These are phyloP conservation scores for Solanum chmielewskii DNA, from an alignment of 257 asterid species.

Conservation along the genomic window DNA sequence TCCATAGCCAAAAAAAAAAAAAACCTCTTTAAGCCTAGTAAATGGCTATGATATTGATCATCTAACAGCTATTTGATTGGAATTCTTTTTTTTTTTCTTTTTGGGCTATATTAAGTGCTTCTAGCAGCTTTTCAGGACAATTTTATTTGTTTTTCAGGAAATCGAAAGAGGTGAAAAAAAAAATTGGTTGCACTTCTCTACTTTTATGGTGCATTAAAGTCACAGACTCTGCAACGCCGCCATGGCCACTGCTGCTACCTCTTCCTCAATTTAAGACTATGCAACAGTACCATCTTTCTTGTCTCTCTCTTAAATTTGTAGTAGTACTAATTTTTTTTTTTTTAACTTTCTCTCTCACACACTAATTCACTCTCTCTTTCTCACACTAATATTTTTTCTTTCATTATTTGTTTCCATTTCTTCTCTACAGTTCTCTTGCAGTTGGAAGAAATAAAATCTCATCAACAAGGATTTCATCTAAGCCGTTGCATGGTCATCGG, in stretches of 20 bases:
- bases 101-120: slow-evolving; percentile 11
- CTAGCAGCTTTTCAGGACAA: slow-evolving; percentile 22
- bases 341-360: neutral
- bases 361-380: neutral
- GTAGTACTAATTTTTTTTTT: neutral
- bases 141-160: slow-evolving; percentile 9
- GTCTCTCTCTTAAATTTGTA: slow-evolving; percentile 2
- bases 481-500: slow-evolving; percentile 35
- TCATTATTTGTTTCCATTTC: slow-evolving; percentile 20
- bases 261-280: slow-evolving; percentile 7
- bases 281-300: slow-evolving; percentile 3
- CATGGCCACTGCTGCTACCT: slow-evolving; percentile 53
- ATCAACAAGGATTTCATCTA: slow-evolving; percentile 16
- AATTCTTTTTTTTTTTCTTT: neutral
- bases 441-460: slow-evolving; percentile 31
- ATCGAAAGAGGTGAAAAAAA: slow-evolving; percentile 20
- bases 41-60: neutral
- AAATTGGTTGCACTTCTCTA: slow-evolving; percentile 3
- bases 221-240: slow-evolving; percentile 94
- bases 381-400: neutral
- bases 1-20: slow-evolving; percentile 22
- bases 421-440: slow-evolving; percentile 42
- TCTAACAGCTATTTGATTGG: neutral
- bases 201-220: slow-evolving; percentile 47
- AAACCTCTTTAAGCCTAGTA: neutral